These are phyloP conservation scores for Aureobasidium sp. DNA, from an alignment of 2,329 filamentous ascomycete genomes.

Conservation along the genomic window DNA sequence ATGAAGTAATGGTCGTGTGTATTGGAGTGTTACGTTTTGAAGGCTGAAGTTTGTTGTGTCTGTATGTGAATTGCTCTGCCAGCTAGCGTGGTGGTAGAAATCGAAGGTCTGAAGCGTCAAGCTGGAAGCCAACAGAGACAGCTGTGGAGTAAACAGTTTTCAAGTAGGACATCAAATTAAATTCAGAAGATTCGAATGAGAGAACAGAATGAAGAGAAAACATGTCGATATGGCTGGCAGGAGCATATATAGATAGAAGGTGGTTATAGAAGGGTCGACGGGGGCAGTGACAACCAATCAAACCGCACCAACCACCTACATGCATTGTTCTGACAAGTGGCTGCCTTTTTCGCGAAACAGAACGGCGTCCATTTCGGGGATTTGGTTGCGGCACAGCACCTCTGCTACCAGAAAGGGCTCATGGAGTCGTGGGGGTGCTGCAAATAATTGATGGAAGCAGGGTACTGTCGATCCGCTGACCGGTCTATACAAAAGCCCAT, in stretches of 20 bases:
- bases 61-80: too few species aligned
- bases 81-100: background rate
- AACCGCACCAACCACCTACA: background rate
- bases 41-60: background rate
- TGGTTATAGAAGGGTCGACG: background rate
- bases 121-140: background rate
- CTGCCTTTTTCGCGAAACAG: background rate
- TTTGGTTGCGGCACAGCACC: background rate
- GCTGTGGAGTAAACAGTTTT: background rate
- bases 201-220: background rate
- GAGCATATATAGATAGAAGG: background rate
- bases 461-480: slow-evolving; percentile 6
- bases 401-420: background rate
- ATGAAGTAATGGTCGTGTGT: background rate
- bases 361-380: background rate
- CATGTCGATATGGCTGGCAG: background rate
- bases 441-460: background rate
- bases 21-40: background rate
- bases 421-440: background rate
- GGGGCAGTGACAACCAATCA: slow-evolving; percentile 1
- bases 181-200: background rate
- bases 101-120: background rate
- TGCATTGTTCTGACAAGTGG: background rate
- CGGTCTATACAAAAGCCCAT: background rate
- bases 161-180: background rate